phyloP scores from a whole-genome alignment of 1,139 yeast genomes.

The Groenewaldozyma auringiensis region DNA sequence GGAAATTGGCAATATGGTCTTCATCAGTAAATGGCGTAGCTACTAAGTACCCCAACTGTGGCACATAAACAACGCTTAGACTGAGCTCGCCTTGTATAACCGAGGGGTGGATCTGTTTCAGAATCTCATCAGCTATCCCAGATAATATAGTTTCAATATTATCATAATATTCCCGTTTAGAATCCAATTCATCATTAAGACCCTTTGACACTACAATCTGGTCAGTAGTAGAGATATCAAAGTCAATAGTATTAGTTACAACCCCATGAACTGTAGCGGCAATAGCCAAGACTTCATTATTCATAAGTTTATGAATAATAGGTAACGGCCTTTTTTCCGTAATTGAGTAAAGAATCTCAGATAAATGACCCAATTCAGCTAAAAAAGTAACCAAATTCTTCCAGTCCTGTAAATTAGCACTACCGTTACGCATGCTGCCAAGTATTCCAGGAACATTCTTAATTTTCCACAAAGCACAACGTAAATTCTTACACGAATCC shows the following conservation, averaged over 20 bases:
- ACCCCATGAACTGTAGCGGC: not conserved
- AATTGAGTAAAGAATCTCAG: not conserved
- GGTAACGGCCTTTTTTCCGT: not conserved
- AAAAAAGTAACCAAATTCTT: not conserved
- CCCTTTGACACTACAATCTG: not conserved
- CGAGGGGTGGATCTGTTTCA: not conserved
- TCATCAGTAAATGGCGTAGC: not conserved
- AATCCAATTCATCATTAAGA: not conserved
- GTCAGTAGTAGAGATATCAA: not conserved
- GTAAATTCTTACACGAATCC: constrained; percentile 44
- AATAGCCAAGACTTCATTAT: not conserved
- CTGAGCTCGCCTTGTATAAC: not conserved
- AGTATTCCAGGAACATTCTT: constrained; percentile 57
- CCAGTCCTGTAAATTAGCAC: not conserved
- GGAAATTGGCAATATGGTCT: not conserved
- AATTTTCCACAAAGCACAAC: constrained; percentile 34
- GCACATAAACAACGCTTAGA: constrained; percentile 1
- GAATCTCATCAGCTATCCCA: not conserved
- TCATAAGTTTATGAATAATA: not conserved
- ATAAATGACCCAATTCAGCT: not conserved
- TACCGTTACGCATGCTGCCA: constrained; percentile 10
- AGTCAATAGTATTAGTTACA: not conserved
- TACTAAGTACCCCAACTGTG: constrained; percentile 1
- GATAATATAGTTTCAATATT: not conserved
- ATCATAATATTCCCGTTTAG: not conserved